Base-by-base conservation (phyloP, 2,329 filamentous ascomycete genomes). In the Ceratocystis ficicola region DNA sequence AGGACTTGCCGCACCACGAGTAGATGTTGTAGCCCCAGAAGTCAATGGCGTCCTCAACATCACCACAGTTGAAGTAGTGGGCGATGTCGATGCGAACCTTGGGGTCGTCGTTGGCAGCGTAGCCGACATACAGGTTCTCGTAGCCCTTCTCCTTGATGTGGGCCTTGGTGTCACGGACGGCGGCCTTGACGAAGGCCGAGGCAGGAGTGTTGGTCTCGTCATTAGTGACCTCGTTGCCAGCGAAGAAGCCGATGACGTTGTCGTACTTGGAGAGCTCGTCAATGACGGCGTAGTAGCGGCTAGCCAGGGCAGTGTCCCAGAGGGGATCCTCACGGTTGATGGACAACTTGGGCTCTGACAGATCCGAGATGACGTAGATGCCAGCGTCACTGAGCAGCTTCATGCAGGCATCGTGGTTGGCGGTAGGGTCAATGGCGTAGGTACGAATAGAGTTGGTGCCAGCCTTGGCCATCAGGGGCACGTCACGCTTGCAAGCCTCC, bases 11-110 rank as follows among this genome's bases (percentile, higher is more conserved):
- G 75, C 94, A 99, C 94, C 94, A 99, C 64, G 92, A 95, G 83
- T 99, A 99, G 79, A 97, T 96, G 82, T 99, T 99, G 87, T 97
- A 97, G 68, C 94, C 94, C 89, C 92, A 99, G 81, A 95, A 97
- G 77, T 99, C 94, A 70, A 97, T 96, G 68, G 88, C 73, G 77
- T 68, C 77, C 7, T 80, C 78, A 44, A 80, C 74, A 68, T 84
- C 76, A 68, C 92, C 89, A 74, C 94, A 99, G 82, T 96, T 92
- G 80, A 99, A 96, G 83, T 95, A 99, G 74, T 90, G 79, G 71
- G 90, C 89, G 73, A 97, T 85, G 72, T 90, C 80, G 70, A 81
- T 81, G 75, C 94, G 89, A 71, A 96, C 95, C 25, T 84, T 81
- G 50, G 85, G 82, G 76, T 96, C 92, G 71, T 97, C 94, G 77